Evolutionary conservation across 2,329 filamentous ascomycete species (phyloP).

Genomic region (Aspergillus aculeatus): DNA sequence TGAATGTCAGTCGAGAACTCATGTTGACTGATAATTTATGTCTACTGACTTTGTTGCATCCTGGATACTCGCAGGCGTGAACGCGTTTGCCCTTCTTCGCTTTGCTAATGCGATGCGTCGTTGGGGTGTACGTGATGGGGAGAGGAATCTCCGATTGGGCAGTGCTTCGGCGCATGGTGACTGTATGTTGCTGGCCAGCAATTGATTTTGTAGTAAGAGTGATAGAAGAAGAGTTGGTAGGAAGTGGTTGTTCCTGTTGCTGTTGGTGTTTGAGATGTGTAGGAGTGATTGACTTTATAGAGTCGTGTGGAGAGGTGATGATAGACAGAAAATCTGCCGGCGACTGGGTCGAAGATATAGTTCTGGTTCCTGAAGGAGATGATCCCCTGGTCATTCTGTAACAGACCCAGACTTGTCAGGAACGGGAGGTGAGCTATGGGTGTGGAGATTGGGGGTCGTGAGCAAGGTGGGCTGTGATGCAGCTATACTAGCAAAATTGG

Average conservation of each 20-base stretch:
- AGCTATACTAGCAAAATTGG: conserved; percentile 13
- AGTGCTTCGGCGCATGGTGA: conserved; percentile 30
- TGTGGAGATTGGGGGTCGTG: conserved; percentile 17
- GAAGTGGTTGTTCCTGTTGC: conserved; percentile 12
- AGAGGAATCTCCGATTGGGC: conserved; percentile 31
- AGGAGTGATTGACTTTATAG: conserved; percentile 16
- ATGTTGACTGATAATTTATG: conserved; percentile 2
- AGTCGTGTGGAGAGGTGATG: conserved; percentile 19
- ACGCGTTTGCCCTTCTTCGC: conserved; percentile 54
- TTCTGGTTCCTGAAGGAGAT: conserved; percentile 23
- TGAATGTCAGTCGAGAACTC: conserved; percentile 13
- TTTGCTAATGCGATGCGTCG: conserved; percentile 52
- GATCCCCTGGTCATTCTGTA: conserved; percentile 23
- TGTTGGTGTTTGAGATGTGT: conserved; percentile 1
- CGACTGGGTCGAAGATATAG: conserved; percentile 22
- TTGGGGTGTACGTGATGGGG: conserved; percentile 49
- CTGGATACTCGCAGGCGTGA: conserved; percentile 48
- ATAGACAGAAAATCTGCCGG: conserved; percentile 23
- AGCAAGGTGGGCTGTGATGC: conserved; percentile 23
- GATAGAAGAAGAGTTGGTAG: conserved; percentile 11
- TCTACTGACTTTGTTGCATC: conserved; percentile 47
- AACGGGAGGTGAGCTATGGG: conserved; percentile 14
- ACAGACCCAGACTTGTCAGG: conserved; percentile 19
- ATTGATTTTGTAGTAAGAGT: conserved; percentile 2
- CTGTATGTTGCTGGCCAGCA: conserved; percentile 20